Percentiles rank a stretch among this genome's conserved stretches.
These are phyloP conservation scores for Setomelanomma holmii DNA, from an alignment of 2,329 filamentous ascomycete species.

Conservation along the genomic window DNA sequence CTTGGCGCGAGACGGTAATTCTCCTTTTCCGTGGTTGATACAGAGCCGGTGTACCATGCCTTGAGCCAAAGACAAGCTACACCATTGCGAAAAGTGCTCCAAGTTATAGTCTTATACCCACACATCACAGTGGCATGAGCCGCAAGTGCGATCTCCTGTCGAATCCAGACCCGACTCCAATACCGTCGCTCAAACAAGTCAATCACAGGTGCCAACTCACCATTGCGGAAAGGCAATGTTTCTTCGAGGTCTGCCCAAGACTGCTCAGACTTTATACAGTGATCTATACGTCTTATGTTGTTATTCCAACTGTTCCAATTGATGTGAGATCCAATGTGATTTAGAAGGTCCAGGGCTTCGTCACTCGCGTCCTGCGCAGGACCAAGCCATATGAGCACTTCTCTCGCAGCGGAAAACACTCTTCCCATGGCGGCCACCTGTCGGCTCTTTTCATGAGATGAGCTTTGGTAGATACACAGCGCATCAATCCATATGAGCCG, in stretches of 20 bases:
- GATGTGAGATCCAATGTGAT: neutral
- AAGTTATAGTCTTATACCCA: neutral
- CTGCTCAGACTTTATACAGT: neutral
- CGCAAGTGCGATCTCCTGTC: conserved; percentile 7
- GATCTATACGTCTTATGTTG: neutral
- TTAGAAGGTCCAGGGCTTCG: conserved; percentile 1
- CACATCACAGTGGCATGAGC: neutral
- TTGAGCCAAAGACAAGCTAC: neutral
- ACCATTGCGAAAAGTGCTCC: neutral
- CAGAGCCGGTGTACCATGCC: no score
- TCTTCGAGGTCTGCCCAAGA: neutral
- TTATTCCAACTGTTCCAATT: neutral
- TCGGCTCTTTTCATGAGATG: conserved; percentile 5
- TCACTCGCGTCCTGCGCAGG: neutral
- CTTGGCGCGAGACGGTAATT: no score
- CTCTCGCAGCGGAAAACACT: conserved; percentile 6
- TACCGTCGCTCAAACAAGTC: neutral
- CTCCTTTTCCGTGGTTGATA: no score
- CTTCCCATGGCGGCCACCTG: conserved; percentile 15
- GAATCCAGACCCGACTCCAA: conserved; percentile 9
- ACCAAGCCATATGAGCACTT: conserved; percentile 9
- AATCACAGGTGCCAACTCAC: neutral
- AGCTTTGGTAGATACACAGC: conserved; percentile 16
- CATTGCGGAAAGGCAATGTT: neutral
- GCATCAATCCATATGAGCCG: conserved; percentile 19